Base-by-base conservation (phyloP, 805 yeast genomes). In the Candida cerambycidarum region DNA sequence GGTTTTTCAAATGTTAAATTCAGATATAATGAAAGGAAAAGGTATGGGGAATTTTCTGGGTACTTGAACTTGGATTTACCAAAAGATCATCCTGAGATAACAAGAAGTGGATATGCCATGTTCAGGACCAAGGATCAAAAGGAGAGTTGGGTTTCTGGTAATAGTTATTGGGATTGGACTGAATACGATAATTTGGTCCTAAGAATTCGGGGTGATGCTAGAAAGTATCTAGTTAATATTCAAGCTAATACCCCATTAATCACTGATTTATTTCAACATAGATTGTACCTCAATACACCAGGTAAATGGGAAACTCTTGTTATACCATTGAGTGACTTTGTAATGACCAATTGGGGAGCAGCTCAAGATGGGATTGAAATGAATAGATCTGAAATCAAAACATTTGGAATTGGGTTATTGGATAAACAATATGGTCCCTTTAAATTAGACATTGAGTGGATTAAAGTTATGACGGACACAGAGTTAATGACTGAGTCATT, bases 231-330 rank as follows among this genome's bases (percentile, higher is more conserved):
- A 61, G 82, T 88, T 33, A 88, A 88, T 55, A 73, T 88, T 39
- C 96, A 88, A 65, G 83, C 92, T 10, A 88, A 86, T 55, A 79
- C 89, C 1, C 83, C 90, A 24, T 75, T 84, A 46, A 75, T 80
- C 6, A 83, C 92, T 1, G 95, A 88, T 61, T 66, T 88, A 48
- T 88, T 80, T 62, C 96, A 88, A 62, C 95, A 88, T 61, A 64
- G 96, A 16, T 67, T 88, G 48, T 88, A 85, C 53, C 64, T 85
- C 50, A 78, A 79, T 51, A 76, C 70, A 31, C 88, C 87, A 4
- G 87, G 89, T 2, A 71, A 79, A 47, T 87, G 95, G 95, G 93
- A 88, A 58, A 83, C 89, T 1, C 89, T 87, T 11, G 78, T 83
- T 21, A 80, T 88, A 25, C 89, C 93, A 34, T 67, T 88, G 39